Conservation (phyloP, 495 filamentous ascomycete species). For the Neurospora sp. region DNA sequence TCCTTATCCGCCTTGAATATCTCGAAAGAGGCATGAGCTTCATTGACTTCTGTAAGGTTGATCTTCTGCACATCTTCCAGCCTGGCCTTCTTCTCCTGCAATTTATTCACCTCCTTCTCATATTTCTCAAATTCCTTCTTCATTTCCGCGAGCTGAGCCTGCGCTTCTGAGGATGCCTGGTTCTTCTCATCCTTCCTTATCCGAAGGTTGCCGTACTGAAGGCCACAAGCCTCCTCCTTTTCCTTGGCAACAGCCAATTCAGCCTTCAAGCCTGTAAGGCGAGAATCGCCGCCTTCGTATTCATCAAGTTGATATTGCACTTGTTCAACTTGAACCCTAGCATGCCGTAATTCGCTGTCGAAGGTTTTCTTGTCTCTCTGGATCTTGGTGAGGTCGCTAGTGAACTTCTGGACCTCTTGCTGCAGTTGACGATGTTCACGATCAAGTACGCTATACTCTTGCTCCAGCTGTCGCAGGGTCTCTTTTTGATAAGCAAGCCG, state of each 20-base stretch:
- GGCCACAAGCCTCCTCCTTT: constrained; percentile 28
- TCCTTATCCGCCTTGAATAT: constrained; percentile 37
- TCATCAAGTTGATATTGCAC: constrained; percentile 29
- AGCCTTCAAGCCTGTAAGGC: constrained; percentile 24
- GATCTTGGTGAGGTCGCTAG: constrained; percentile 48
- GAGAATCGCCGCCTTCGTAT: constrained; percentile 34
- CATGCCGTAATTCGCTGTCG: constrained; percentile 14
- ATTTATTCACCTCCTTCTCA: not conserved
- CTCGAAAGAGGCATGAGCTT: constrained; percentile 43
- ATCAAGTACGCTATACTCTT: constrained; percentile 28
- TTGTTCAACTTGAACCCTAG: constrained; percentile 13
- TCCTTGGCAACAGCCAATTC: constrained; percentile 21
- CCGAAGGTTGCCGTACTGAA: constrained; percentile 29
- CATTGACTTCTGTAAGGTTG: constrained; percentile 57
- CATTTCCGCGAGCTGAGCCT: constrained; percentile 12
- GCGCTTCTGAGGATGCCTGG: constrained; percentile 19
- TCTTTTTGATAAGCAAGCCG: constrained; percentile 49
- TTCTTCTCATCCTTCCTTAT: constrained; percentile 30
- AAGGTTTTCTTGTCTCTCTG: constrained; percentile 23
- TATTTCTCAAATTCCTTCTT: constrained; percentile 2
- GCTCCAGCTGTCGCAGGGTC: constrained; percentile 30
- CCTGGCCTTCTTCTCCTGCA: constrained; percentile 36
- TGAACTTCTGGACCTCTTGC: constrained; percentile 45
- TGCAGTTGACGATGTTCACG: constrained; percentile 38
- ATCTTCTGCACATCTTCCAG: constrained; percentile 40